Base-by-base conservation (phyloP, 805 yeast genomes). In the Candida ficus region DNA sequence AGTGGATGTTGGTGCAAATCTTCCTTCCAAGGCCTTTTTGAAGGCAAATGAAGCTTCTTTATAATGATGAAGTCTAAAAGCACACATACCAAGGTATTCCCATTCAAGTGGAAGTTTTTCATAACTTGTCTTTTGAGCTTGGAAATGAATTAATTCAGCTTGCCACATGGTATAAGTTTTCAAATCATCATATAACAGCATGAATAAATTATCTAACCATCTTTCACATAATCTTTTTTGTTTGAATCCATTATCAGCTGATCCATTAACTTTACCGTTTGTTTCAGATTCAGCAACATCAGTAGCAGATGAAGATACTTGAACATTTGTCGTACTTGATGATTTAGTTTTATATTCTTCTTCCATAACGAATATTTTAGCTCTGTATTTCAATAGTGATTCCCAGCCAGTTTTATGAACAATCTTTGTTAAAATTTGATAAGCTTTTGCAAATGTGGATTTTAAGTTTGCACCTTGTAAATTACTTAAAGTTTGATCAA, bases 91-190 rank as follows among this genome's bases (percentile, higher is more conserved):
- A 46, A 90, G 70, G 27, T 87, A 68, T 63, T 95, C 96, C 96
- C 97, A 90, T 62, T 90, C 97, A 42, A 83, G 66, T 0, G 96
- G 80, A 22, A 82, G 67, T 57, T 86, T 89, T 52, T 76, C 78
- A 60, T 83, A 84, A 32, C 78, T 80, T 60, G 87, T 71, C 61
- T 87, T 86, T 59, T 88, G 95, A 6, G 95, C 87, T 60, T 84
- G 89, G 64, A 84, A 83, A 62, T 91, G 96, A 46, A 89, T 76
- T 50, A 75, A 74, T 59, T 93, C 96, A 0, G 96, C 89, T 59
- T 89, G 90, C 93, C 96, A 91, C 72, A 87, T 75, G 1, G 96
- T 88, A 59, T 85, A 91, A 1, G 86, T 79, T 54, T 84, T 71
- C 53, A 85, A 70, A 57, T 85, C 95, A 52, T 80, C 87, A 53